These are phyloP conservation scores for Nowakowskiella sp. DNA, from an alignment of 192 early-diverging fungal species.

Conservation along the genomic window DNA sequence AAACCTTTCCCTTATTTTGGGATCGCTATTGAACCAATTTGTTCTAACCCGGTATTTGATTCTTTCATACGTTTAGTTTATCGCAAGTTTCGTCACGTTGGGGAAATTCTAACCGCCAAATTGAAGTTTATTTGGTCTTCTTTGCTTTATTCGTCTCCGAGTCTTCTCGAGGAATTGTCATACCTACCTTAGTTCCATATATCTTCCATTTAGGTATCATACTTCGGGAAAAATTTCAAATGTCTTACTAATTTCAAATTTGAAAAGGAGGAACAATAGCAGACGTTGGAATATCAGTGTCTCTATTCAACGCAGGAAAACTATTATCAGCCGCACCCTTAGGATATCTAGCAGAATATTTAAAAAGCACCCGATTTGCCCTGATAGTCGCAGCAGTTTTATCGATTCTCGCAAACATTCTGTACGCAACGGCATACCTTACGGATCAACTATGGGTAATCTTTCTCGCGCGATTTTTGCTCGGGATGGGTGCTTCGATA, in stretches of 20 bases:
- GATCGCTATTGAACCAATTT: no score
- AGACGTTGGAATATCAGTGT: constrained; percentile 15
- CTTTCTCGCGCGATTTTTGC: constrained; percentile 1
- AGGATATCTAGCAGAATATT: constrained; percentile 15
- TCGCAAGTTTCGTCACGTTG: no score
- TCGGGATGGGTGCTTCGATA: constrained; percentile 17
- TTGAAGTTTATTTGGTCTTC: no score
- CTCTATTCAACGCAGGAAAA: constrained; percentile 17
- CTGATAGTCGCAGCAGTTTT: constrained; percentile 18
- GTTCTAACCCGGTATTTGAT: no score
- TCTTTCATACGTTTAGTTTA: no score
- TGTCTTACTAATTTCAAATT: not conserved
- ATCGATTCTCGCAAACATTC: constrained; percentile 4
- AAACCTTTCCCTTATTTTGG: no score
- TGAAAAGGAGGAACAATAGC: constrained; percentile 8
- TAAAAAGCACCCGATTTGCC: constrained; percentile 15
- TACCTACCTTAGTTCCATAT: constrained; percentile 24
- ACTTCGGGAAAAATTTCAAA: not conserved
- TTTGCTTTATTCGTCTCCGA: constrained; percentile 17
- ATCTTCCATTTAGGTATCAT: constrained; percentile 6
- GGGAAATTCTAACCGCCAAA: no score
- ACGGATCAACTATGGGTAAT: constrained; percentile 13
- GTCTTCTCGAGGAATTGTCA: constrained; percentile 18
- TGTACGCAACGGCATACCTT: constrained; percentile 19
- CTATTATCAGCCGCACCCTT: constrained; percentile 21